Base-by-base conservation (phyloP, 2,329 filamentous ascomycete genomes). In the Hypoxylon sp. region DNA sequence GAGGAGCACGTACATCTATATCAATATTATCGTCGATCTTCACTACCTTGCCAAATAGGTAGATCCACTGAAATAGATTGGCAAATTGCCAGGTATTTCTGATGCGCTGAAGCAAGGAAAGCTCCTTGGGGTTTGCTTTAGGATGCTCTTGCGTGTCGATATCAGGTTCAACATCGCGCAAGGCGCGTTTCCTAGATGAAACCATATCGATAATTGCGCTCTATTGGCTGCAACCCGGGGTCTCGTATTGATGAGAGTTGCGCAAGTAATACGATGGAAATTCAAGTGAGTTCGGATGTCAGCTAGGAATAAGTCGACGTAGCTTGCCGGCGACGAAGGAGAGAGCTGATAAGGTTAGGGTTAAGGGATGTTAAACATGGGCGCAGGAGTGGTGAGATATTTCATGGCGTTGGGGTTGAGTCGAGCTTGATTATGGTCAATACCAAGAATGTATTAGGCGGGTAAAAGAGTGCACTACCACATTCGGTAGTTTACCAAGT, bases 41-140 rank as follows among this genome's bases (percentile, higher is more conserved):
- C 79, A 97, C 90, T 47, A 90, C 90, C 75, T 92, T 90, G 68
- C 95, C 94, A 80, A 99, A 99, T 44, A 95, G 88, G 79, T 91
- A 92, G 68, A 98, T 93, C 87, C 94, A 99, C 81, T 99, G 95
- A 82, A 92, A 94, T 6, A 98, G 83, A 76, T 94, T 95, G 68
- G 95, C 93, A 81, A 98, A 98, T 80, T 98, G 92, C 94, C 95
- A 98, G 86, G 93, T 94, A 78, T 93, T 96, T 70, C 95, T 90
- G 73, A 98, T 87, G 72, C 86, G 90, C 65, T 89, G 83, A 29
- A 97, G 84, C 60, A 89, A 74, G 3, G 82, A 78, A 1, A 74
- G 72, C 65, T 80, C 77, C 22, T 77, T 73, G 9, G 74, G 65
- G 19, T 65, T n/a, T 19, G 72, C 53, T 61, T 53, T 74, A 6